These are phyloP conservation scores for Cnidoscolus chayamansa DNA, from an alignment of 441 rosid species.

Conservation along the genomic window DNA sequence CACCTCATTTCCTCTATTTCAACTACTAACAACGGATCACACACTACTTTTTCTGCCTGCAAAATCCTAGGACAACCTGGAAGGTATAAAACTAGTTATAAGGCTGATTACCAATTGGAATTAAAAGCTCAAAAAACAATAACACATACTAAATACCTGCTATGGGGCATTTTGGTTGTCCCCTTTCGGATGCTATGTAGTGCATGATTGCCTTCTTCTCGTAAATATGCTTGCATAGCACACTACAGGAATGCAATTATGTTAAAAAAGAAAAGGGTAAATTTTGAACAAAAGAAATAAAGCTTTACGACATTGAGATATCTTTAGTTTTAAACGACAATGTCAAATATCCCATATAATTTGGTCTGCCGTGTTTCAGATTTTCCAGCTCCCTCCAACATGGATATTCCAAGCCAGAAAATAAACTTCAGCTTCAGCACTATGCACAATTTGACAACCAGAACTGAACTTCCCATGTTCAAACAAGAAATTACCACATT, in stretches of 20 bases:
- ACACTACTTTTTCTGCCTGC: conserved; percentile 42
- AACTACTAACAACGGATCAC: conserved; percentile 56
- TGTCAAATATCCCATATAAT: neutral
- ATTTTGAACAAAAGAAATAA: conserved; percentile 3
- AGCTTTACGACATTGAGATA: neutral
- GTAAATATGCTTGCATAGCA: conserved; percentile 83
- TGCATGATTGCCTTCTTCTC: conserved; percentile 54
- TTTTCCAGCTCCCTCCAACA: neutral
- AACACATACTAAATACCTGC: conserved; percentile 47
- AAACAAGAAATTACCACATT: neutral
- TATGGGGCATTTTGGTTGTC: conserved; percentile 52
- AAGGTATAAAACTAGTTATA: conserved; percentile 6
- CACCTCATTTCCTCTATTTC: conserved; percentile 75
- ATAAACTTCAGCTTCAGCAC: neutral
- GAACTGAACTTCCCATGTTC: neutral
- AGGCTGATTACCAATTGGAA: conserved; percentile 3
- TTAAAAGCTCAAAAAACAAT: neutral
- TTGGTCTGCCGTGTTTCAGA: neutral
- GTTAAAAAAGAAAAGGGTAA: neutral
- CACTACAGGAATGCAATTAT: conserved; percentile 28
- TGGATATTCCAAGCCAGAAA: neutral
- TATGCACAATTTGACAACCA: neutral
- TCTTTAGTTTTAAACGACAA: conserved; percentile 8
- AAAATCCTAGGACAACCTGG: conserved; percentile 72
- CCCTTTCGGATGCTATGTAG: conserved; percentile 39